These are phyloP conservation scores for Peniophora sp. DNA, from an alignment of 1,284 basidiomycete species.

Conservation along the genomic window DNA sequence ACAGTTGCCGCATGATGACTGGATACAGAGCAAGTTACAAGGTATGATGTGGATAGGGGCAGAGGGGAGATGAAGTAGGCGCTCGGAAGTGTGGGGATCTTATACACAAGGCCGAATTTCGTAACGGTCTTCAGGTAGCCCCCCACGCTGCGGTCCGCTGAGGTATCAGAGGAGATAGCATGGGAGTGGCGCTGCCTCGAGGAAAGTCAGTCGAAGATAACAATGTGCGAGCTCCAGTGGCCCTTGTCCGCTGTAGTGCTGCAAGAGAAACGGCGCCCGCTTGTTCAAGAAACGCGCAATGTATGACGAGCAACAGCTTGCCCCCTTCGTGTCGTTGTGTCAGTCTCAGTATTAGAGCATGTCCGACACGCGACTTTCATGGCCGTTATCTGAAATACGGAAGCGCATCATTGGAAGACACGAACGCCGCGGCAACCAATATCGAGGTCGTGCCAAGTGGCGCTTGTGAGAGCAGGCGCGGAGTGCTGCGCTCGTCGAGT, in stretches of 20 bases:
- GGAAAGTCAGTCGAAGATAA: neutral
- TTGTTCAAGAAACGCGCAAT: no score
- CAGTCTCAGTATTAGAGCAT: no score
- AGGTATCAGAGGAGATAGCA: neutral
- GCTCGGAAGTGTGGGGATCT: neutral
- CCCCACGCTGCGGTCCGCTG: neutral
- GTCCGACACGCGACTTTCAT: no score
- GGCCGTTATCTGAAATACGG: neutral
- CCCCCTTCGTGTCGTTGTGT: no score
- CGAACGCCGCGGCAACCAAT: no score
- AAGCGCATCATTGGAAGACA: no score
- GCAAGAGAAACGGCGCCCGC: no score
- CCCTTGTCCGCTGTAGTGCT: no score
- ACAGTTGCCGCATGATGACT: neutral
- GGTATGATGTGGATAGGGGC: neutral
- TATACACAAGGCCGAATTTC: neutral
- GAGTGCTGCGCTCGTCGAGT: no score
- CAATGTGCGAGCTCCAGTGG: neutral
- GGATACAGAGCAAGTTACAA: neutral
- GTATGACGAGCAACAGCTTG: no score
- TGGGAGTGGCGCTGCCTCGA: neutral
- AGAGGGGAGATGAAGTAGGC: neutral
- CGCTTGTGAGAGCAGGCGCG: no score
- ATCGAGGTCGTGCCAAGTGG: no score
- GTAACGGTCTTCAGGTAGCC: neutral